Conservation (phyloP, 2,329 filamentous ascomycete species). For the Aspergillus sp. region DNA sequence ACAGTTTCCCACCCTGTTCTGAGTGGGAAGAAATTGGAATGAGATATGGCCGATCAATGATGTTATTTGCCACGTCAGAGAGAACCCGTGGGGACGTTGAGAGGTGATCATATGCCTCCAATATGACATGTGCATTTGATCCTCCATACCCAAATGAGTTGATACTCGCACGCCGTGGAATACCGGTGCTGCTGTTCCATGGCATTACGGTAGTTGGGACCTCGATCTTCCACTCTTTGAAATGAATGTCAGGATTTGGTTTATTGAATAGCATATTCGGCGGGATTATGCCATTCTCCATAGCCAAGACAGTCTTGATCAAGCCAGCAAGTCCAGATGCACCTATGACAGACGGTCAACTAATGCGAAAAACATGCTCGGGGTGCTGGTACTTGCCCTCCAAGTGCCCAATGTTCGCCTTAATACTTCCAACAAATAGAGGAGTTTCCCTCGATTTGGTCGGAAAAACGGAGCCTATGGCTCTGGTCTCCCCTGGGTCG, state of each 20-base stretch:
- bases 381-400: conserved; percentile 3
- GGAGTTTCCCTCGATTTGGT: conserved; percentile 12
- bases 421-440: conserved; percentile 3
- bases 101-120: conserved; percentile 9
- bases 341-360: conserved; percentile 26
- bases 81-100: neutral
- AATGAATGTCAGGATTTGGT: conserved; percentile 14
- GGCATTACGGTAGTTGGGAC: neutral
- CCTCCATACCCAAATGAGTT: conserved; percentile 23
- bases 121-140: conserved; percentile 13
- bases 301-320: conserved; percentile 22
- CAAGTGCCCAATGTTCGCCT: conserved; percentile 21
- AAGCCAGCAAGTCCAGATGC: conserved; percentile 25
- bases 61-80: neutral
- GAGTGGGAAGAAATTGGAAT: neutral
- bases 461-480: neutral
- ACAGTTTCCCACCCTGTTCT: neutral
- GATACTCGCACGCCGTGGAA: conserved; percentile 14
- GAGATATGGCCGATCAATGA: neutral
- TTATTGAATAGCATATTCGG: conserved; percentile 24
- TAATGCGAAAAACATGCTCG: neutral
- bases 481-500: neutral
- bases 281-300: conserved; percentile 26
- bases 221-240: neutral
- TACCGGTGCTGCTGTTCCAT: neutral